Evolutionary conservation across 1,139 yeast genomes (phyloP).

Genomic region (Lodderomyces theae): DNA sequence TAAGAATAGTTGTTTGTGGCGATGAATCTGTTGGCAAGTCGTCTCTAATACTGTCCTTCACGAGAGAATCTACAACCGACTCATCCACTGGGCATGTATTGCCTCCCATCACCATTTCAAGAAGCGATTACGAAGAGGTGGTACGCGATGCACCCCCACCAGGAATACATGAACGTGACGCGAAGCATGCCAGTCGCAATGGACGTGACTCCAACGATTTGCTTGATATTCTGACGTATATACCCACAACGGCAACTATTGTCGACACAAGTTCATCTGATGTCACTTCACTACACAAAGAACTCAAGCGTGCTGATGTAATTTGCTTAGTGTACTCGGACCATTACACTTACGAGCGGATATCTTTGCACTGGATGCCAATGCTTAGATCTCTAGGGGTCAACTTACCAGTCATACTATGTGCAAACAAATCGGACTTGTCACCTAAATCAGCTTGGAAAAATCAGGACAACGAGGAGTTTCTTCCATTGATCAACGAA

Average conservation of each 20-base stretch:
- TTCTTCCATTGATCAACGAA: conserved; percentile 81
- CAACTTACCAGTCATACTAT: conserved; percentile 83
- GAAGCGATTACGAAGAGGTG: conserved; percentile 33
- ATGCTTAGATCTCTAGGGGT: conserved; percentile 89
- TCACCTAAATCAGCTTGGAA: conserved; percentile 19
- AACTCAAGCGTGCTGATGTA: conserved; percentile 82
- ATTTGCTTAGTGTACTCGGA: conserved; percentile 92
- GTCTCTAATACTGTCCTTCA: conserved; percentile 69
- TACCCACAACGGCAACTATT: conserved; percentile 68
- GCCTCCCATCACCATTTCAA: conserved; percentile 74
- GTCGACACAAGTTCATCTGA: conserved; percentile 80
- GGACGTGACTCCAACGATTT: neutral
- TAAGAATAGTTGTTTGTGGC: conserved; percentile 89
- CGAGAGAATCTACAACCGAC: conserved; percentile 74
- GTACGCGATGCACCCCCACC: neutral
- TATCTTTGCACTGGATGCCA: conserved; percentile 92
- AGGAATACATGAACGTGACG: neutral
- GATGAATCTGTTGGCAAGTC: conserved; percentile 91
- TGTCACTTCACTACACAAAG: conserved; percentile 57
- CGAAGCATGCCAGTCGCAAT: neutral
- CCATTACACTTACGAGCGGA: conserved; percentile 89
- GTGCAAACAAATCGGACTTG: conserved; percentile 78
- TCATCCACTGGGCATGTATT: conserved; percentile 68
- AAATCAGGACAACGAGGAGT: conserved; percentile 60
- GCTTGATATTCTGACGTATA: conserved; percentile 18